Percentiles rank a stretch among this genome's conserved stretches.
Evolutionary conservation across 495 filamentous ascomycete species (phyloP).

Genomic region (Podospora didyma): DNA sequence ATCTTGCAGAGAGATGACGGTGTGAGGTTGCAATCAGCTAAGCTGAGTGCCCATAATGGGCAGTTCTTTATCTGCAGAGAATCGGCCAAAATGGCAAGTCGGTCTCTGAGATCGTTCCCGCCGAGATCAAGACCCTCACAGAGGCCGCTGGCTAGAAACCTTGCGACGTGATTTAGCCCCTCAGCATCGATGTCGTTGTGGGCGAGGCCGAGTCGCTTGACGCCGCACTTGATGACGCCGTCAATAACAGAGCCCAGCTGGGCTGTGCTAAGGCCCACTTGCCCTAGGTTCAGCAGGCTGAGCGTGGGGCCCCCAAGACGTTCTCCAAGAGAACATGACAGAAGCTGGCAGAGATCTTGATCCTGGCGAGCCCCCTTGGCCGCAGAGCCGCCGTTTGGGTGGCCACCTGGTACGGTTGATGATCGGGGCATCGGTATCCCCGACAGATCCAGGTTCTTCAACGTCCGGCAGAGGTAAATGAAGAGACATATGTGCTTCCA

Average conservation of each 20-base stretch:
- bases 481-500: conserved; percentile 92
- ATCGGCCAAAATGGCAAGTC: conserved; percentile 62
- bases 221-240: conserved; percentile 66
- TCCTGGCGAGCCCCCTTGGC: conserved; percentile 10
- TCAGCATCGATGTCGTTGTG: conserved; percentile 71
- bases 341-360: conserved; percentile 39
- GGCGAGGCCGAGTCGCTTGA: conserved; percentile 75
- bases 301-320: conserved; percentile 71
- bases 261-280: conserved; percentile 66
- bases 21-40: conserved; percentile 82
- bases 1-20: conserved; percentile 67
- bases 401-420: conserved; percentile 8
- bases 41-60: conserved; percentile 73
- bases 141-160: conserved; percentile 65
- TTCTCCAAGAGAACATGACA: conserved; percentile 71
- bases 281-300: conserved; percentile 78
- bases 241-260: conserved; percentile 72
- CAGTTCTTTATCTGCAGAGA: conserved; percentile 54
- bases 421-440: conserved; percentile 75
- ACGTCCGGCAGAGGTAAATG: conserved; percentile 78
- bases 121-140: conserved; percentile 94
- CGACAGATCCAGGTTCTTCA: conserved; percentile 83
- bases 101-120: conserved; percentile 72
- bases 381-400: neutral
- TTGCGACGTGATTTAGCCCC: conserved; percentile 69